These are phyloP conservation scores for Xylaria sp. DNA, from an alignment of 2,329 filamentous ascomycete genomes.

Conservation along the genomic window DNA sequence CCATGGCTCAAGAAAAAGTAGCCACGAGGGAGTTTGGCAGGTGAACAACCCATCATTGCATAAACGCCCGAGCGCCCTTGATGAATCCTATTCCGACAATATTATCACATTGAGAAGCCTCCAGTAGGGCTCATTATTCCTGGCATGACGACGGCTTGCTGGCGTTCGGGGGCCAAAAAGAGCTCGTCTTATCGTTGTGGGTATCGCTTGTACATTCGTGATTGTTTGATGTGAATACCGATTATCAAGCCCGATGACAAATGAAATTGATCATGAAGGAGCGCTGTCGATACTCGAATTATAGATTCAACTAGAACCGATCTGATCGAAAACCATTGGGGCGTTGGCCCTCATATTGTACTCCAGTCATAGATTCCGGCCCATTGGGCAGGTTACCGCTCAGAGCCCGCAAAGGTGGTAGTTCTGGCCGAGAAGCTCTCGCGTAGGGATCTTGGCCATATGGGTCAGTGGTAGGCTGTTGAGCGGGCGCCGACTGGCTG, in stretches of 20 bases:
- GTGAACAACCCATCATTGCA: slow-evolving; percentile 27
- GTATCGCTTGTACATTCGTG: slow-evolving; percentile 35
- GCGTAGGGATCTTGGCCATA: slow-evolving; percentile 48
- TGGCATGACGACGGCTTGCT: slow-evolving; percentile 12
- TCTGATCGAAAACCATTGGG: slow-evolving; percentile 58
- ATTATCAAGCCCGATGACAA: slow-evolving; percentile 34
- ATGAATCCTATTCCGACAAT: slow-evolving; percentile 30
- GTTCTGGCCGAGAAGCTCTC: slow-evolving; percentile 56
- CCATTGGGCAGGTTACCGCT: slow-evolving; percentile 55
- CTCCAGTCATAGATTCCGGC: slow-evolving; percentile 72
- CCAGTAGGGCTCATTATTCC: slow-evolving; percentile 11
- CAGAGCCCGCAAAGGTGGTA: slow-evolving; percentile 67
- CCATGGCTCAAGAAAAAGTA: slow-evolving; percentile 7
- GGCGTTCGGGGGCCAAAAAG: not conserved
- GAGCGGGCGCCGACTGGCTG: slow-evolving; percentile 44
- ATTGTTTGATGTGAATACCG: slow-evolving; percentile 29
- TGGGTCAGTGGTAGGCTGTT: slow-evolving; percentile 46
- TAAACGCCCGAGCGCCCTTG: slow-evolving; percentile 29
- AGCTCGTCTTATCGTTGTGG: slow-evolving; percentile 21
- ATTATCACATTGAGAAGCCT: slow-evolving; percentile 29
- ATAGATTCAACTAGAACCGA: slow-evolving; percentile 45
- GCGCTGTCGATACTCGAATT: slow-evolving; percentile 14
- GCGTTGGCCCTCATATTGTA: slow-evolving; percentile 67
- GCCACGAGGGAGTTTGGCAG: slow-evolving; percentile 16
- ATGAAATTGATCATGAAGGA: slow-evolving; percentile 33